A percentile compares a stretch with the other conserved stretches of the same genome.
Evolutionary conservation across 1,284 basidiomycete genomes (phyloP).

Genomic region (Anthracocystis walkeri): DNA sequence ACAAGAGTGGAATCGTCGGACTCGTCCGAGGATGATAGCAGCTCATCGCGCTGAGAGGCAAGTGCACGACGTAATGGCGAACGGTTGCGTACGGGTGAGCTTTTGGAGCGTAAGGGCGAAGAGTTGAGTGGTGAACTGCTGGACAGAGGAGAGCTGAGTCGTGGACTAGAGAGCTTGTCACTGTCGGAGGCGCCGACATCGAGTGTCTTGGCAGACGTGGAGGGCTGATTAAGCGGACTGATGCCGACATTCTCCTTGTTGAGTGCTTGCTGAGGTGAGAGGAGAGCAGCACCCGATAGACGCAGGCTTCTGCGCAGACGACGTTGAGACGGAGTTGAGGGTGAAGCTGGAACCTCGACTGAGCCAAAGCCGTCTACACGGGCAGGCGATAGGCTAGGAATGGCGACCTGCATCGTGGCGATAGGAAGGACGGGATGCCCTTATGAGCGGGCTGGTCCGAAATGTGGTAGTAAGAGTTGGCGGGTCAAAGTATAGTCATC

Average conservation of each 20-base stretch:
- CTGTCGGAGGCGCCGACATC: conserved; percentile 12
- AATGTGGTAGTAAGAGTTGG: no score
- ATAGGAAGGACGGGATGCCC: neutral
- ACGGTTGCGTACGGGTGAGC: conserved; percentile 18
- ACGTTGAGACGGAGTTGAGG: conserved; percentile 12
- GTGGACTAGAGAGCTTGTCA: conserved; percentile 12
- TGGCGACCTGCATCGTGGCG: conserved; percentile 22
- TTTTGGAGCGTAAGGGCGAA: conserved; percentile 23
- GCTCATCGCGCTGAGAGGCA: conserved; percentile 13
- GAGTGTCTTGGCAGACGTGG: conserved; percentile 35
- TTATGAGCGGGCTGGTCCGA: neutral
- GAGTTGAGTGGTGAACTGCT: conserved; percentile 16
- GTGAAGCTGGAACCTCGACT: conserved; percentile 9
- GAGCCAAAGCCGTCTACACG: neutral
- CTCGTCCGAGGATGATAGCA: conserved; percentile 35
- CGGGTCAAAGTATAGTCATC: neutral
- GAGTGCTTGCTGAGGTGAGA: conserved; percentile 11
- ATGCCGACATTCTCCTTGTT: conserved; percentile 31
- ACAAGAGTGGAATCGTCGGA: conserved; percentile 45
- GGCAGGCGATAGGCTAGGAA: conserved; percentile 4
- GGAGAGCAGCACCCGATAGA: conserved; percentile 21
- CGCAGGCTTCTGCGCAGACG: conserved; percentile 37
- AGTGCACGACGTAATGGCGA: conserved; percentile 21
- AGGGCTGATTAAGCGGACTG: conserved; percentile 8
- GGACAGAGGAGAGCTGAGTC: conserved; percentile 7